Percentiles rank a stretch among this genome's conserved stretches.
Conservation (phyloP, 148 eudicot species). For the Simmondsia chinensis region DNA sequence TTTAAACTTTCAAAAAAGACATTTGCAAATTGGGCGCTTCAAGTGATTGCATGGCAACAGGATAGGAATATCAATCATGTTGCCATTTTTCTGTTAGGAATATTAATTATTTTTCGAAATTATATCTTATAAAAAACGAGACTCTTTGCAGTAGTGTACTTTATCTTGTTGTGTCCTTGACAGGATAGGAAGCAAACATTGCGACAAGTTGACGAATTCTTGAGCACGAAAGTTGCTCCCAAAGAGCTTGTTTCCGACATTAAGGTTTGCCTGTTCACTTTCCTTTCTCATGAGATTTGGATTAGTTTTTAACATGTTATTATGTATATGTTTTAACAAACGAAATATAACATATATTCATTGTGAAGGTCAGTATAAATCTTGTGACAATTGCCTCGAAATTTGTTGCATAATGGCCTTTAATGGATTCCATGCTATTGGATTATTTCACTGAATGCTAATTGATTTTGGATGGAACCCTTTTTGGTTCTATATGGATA, state of each 20-base stretch:
- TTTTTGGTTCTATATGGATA: too few species aligned
- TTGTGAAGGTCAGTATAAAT: too few species aligned
- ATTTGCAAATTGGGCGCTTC: too few species aligned
- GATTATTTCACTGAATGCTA: too few species aligned
- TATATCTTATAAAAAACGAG: neutral
- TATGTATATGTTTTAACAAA: too few species aligned
- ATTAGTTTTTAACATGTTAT: neutral
- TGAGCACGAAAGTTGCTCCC: constrained; percentile 66
- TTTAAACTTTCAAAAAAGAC: too few species aligned
- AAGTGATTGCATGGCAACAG: neutral
- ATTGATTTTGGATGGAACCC: too few species aligned
- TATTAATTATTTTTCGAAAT: neutral
- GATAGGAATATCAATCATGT: neutral
- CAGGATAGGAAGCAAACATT: constrained; percentile 90
- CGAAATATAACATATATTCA: too few species aligned
- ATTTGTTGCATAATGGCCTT: too few species aligned
- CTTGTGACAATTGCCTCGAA: too few species aligned
- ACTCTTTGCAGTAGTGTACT: neutral
- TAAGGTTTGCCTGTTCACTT: constrained; percentile 37
- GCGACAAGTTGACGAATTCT: constrained; percentile 57
- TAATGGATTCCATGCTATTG: too few species aligned
- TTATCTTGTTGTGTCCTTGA: constrained; percentile 4
- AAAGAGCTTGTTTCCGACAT: constrained; percentile 72
- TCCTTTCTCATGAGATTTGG: neutral
- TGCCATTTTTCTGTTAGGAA: neutral